Conservation (phyloP, 306 rosid genomes). For the Fragaria nilgerrensis region DNA sequence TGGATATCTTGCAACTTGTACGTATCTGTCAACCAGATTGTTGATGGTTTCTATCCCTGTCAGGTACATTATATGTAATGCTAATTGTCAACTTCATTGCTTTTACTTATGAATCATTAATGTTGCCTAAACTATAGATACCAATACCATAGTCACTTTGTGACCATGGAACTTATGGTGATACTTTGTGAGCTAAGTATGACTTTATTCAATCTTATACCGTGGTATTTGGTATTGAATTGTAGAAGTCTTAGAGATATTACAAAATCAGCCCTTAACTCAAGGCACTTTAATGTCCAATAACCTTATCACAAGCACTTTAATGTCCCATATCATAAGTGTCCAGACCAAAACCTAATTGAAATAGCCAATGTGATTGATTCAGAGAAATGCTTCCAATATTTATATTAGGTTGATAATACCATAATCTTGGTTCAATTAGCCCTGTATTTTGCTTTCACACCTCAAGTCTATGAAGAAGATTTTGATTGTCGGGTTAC, state of each 20-base stretch:
- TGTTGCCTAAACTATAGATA: background rate
- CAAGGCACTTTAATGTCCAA: background rate
- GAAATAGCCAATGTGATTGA: background rate
- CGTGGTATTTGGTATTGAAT: background rate
- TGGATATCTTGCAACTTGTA: conserved; percentile 61
- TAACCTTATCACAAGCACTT: background rate
- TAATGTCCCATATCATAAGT: background rate
- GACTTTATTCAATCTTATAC: background rate
- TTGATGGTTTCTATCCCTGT: conserved; percentile 48
- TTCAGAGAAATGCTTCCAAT: background rate
- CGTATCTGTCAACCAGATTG: conserved; percentile 43
- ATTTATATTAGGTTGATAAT: background rate
- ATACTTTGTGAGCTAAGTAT: background rate
- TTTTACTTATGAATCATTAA: background rate
- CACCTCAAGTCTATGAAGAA: conserved; percentile 5
- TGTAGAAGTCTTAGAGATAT: background rate
- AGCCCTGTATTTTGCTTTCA: background rate
- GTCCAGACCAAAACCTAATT: background rate
- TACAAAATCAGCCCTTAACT: background rate
- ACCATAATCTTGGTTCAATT: background rate
- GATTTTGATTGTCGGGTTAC: conserved; percentile 28
- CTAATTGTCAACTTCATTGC: background rate
- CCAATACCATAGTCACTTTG: background rate
- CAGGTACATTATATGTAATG: conserved; percentile 45
- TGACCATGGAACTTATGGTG: background rate